These are phyloP conservation scores for Plasmodium sp. DNA, from an alignment of 169 alveolate genomes.

Conservation along the genomic window DNA sequence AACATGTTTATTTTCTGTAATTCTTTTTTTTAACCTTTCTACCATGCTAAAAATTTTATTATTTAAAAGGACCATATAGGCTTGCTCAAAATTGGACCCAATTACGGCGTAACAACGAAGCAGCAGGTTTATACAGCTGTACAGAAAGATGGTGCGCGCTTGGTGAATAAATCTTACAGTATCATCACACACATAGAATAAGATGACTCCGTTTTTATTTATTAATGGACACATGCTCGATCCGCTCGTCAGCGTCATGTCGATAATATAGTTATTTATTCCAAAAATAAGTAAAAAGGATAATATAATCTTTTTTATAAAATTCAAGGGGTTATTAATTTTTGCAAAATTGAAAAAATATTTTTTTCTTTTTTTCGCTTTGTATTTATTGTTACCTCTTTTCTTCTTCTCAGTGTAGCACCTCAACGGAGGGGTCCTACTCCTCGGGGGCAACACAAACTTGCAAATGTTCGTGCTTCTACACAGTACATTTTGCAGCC, in stretches of 20 bases:
- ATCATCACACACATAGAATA: constrained; percentile 67
- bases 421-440: neutral
- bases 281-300: constrained; percentile 41
- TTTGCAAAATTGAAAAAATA: neutral
- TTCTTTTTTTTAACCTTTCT: constrained; percentile 2
- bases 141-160: neutral
- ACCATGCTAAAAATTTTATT: constrained; percentile 8
- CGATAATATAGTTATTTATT: constrained; percentile 61
- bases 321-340: constrained; percentile 23
- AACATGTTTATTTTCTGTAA: neutral
- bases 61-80: neutral
- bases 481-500: neutral
- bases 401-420: constrained; percentile 4
- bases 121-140: constrained; percentile 11
- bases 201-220: constrained; percentile 66
- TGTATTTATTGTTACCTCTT: neutral
- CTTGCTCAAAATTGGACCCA: neutral
- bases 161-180: constrained; percentile 20
- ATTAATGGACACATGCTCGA: constrained; percentile 75
- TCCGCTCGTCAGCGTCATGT: constrained; percentile 76
- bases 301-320: constrained; percentile 49
- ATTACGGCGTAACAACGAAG: neutral
- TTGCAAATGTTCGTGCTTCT: neutral
- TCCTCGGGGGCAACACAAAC: neutral
- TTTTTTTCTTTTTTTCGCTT: neutral